Conservation (phyloP, 371 early-diverging fungal genomes). For the Mortierella sp. region DNA sequence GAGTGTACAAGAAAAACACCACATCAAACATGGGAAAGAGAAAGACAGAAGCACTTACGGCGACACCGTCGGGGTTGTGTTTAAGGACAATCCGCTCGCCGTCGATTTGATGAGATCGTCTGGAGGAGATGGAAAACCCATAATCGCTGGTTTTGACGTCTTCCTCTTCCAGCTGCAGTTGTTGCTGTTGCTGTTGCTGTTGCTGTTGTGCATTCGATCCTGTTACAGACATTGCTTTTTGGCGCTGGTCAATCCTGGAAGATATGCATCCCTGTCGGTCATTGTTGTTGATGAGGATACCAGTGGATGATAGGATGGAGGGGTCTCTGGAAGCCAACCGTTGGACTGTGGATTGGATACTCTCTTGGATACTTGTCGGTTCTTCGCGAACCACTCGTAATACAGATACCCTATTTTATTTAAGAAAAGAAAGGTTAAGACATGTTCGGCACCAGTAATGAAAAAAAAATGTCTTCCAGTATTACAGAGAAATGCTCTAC, state of each 20-base stretch:
- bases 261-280: not conserved
- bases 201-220: not conserved
- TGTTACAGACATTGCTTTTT: not conserved
- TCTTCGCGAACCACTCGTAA: not conserved
- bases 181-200: not conserved
- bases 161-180: not conserved
- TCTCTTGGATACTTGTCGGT: not conserved
- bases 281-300: not conserved
- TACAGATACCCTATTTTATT: not conserved
- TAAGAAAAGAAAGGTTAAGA: not conserved
- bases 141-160: not conserved
- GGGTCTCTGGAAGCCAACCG: not conserved
- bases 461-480: too few relatives aligned
- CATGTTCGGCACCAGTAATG: not conserved
- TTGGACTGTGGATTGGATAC: not conserved
- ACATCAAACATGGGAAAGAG: not conserved
- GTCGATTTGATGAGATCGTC: slow-evolving; percentile 12
- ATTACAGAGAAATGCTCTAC: not conserved
- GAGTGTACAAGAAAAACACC: not conserved
- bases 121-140: not conserved
- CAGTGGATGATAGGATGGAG: not conserved
- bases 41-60: slow-evolving; percentile 13
- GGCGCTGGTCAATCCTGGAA: not conserved
- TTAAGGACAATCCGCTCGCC: slow-evolving; percentile 18
- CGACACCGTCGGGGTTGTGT: not conserved